Conservation (phyloP, 805 yeast species). For the Brettanomyces bruxellensis region DNA sequence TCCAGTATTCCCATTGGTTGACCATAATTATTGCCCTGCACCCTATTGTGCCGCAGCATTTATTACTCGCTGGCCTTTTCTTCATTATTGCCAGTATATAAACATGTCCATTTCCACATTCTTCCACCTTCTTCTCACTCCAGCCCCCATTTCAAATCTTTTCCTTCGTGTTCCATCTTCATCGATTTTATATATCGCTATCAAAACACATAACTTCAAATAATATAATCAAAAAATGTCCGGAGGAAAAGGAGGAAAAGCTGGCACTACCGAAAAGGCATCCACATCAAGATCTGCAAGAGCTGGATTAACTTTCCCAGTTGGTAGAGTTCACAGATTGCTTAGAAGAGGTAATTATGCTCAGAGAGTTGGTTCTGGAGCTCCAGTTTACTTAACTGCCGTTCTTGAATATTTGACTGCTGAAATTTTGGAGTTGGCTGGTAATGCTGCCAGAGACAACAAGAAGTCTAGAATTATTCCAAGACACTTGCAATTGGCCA, state of each 20-base stretch:
- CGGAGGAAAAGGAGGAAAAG: conserved; percentile 87
- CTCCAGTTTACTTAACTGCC: conserved; percentile 96
- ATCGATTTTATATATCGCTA: background rate
- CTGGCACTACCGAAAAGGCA: conserved; percentile 90
- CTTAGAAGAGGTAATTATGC: conserved; percentile 97
- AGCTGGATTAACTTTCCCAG: conserved; percentile 99
- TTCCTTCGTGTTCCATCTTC: conserved; percentile 3
- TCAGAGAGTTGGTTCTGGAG: conserved; percentile 98
- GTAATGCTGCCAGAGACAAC: conserved; percentile 98
- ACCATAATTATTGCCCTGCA: background rate
- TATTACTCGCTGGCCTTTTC: background rate
- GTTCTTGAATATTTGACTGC: conserved; percentile 96
- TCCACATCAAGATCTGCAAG: conserved; percentile 97
- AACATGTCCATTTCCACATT: background rate
- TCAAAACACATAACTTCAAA: background rate
- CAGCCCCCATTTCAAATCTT: background rate
- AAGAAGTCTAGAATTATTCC: conserved; percentile 98
- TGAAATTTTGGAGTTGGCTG: conserved; percentile 95
- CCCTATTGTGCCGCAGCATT: too few species aligned
- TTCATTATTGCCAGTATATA: background rate
- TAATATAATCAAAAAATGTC: conserved; percentile 28
- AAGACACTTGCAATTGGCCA: conserved; percentile 94
- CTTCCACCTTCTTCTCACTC: background rate
- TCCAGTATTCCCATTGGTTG: background rate
- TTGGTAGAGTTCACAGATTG: conserved; percentile 97